Percentiles rank a stretch among this genome's conserved stretches.
phyloP scores from a whole-genome alignment of 306 rosid species.

The Dalbergia cultrata region DNA sequence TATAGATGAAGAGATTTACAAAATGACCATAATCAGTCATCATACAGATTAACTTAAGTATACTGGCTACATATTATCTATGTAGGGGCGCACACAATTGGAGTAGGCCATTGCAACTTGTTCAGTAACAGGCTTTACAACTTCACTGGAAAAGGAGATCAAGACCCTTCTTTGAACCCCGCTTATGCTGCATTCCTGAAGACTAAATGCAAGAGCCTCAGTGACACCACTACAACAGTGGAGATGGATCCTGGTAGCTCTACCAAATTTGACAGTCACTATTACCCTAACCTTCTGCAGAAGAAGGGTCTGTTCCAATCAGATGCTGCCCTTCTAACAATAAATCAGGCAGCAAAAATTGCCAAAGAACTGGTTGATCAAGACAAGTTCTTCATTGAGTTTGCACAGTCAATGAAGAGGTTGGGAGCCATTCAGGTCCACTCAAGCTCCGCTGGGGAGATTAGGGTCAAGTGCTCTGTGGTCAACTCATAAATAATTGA shows the following conservation, averaged over 20 bases:
- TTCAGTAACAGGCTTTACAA: conserved; percentile 60
- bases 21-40: neutral
- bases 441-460: conserved; percentile 56
- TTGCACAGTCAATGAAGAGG: conserved; percentile 66
- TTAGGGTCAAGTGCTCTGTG: conserved; percentile 60
- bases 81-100: conserved; percentile 69
- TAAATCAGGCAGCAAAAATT: neutral
- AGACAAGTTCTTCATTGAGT: conserved; percentile 49
- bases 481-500: conserved; percentile 55
- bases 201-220: conserved; percentile 42
- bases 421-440: conserved; percentile 63
- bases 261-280: conserved; percentile 47
- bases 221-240: conserved; percentile 42
- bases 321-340: conserved; percentile 68
- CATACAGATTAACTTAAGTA: neutral
- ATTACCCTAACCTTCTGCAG: conserved; percentile 49
- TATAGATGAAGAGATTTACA: neutral
- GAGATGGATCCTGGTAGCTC: conserved; percentile 63
- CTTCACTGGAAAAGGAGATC: conserved; percentile 68
- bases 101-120: conserved; percentile 57
- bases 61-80: neutral
- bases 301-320: conserved; percentile 65
- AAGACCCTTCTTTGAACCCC: conserved; percentile 62
- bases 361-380: conserved; percentile 39
- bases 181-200: conserved; percentile 53